A percentile compares a stretch with the other conserved stretches of the same genome.
phyloP scores from a whole-genome alignment of 768 basidiomycete genomes.

The Crassisporium funariophilum region DNA sequence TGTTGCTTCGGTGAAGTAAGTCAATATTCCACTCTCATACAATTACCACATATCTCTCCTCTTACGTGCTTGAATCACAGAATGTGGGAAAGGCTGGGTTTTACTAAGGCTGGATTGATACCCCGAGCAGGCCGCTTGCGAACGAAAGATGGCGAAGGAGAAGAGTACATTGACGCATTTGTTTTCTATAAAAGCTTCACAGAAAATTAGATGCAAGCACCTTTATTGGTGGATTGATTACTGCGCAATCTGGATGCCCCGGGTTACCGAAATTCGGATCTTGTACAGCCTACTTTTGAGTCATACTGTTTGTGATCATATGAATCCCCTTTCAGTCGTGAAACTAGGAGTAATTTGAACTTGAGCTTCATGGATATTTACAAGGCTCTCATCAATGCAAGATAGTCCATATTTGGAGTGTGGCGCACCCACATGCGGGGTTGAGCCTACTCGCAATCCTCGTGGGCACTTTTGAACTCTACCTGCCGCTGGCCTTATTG shows the following conservation, averaged over 20 bases:
- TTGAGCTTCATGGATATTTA: background rate
- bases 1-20: constrained; percentile 66
- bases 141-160: constrained; percentile 66
- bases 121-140: constrained; percentile 75
- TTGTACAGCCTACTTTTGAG: too few species aligned
- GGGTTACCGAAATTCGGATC: too few species aligned
- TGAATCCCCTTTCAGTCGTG: too few species aligned
- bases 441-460: too few species aligned
- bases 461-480: too few species aligned
- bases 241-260: too few species aligned
- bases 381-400: background rate
- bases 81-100: constrained; percentile 85
- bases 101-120: constrained; percentile 77
- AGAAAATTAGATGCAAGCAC: constrained; percentile 32
- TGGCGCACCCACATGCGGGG: background rate
- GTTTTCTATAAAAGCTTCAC: constrained; percentile 82
- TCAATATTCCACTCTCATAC: constrained; percentile 8
- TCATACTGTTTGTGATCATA: too few species aligned
- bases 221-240: too few species aligned
- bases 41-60: background rate
- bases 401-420: background rate
- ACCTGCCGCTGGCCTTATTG: too few species aligned
- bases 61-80: constrained; percentile 26
- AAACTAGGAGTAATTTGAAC: too few species aligned
- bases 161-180: constrained; percentile 89